Evolutionary conservation across 140 eudicot genomes (phyloP).

Genomic region (Anethum foeniculum): DNA sequence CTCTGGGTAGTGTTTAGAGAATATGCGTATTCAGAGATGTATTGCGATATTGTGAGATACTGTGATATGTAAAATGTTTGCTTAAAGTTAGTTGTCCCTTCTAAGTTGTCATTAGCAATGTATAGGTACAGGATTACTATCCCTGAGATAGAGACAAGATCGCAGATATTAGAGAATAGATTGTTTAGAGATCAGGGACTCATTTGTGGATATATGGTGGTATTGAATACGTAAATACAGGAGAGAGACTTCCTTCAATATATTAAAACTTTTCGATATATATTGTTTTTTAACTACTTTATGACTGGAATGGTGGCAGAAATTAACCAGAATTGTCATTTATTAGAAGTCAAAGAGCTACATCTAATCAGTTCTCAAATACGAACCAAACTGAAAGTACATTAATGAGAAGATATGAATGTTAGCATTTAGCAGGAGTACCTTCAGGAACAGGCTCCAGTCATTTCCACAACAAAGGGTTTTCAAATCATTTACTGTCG

Average conservation of each 20-base stretch:
- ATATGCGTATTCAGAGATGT: neutral
- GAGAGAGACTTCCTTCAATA: neutral
- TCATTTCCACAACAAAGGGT: conserved; percentile 71
- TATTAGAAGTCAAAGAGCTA: conserved; percentile 3
- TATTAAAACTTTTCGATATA: too few relatives aligned
- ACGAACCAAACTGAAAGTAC: conserved; percentile 8
- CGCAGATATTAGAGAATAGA: neutral
- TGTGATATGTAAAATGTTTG: neutral
- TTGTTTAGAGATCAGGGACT: neutral
- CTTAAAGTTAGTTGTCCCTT: neutral
- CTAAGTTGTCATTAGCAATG: neutral
- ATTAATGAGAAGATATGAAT: neutral
- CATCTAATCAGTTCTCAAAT: neutral
- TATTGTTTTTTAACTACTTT: neutral
- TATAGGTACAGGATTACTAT: neutral
- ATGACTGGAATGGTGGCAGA: neutral
- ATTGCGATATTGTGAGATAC: neutral
- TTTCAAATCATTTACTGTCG: conserved; percentile 39
- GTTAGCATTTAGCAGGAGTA: conserved; percentile 11
- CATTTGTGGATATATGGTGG: neutral
- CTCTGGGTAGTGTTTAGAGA: neutral
- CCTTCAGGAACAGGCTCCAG: conserved; percentile 63
- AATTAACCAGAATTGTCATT: neutral
- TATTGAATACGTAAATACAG: neutral
- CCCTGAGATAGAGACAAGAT: neutral